Percentiles rank a stretch among this genome's conserved stretches.
These are phyloP conservation scores for Vitis riparia DNA, from an alignment of 164 flowering plant genomes.

Conservation along the genomic window DNA sequence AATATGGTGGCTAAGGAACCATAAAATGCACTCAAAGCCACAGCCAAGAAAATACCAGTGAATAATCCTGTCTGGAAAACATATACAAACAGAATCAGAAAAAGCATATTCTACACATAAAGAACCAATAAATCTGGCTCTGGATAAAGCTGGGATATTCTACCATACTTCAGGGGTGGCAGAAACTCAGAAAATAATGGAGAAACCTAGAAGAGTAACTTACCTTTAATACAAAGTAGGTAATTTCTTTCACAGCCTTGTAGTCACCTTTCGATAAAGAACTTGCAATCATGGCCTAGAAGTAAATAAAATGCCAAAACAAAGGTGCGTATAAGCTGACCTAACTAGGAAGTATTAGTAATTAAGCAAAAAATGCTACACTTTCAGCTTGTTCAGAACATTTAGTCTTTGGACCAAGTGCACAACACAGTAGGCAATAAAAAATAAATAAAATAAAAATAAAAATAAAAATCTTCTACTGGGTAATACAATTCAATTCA, in stretches of 20 bases:
- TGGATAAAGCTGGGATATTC: background rate
- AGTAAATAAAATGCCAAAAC: background rate
- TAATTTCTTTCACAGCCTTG: conserved; percentile 56
- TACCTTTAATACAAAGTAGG: conserved; percentile 70
- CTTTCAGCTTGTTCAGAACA: too few species aligned
- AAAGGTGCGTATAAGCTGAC: background rate
- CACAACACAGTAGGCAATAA: too few species aligned
- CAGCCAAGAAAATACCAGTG: conserved; percentile 67
- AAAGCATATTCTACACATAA: conserved; percentile 4
- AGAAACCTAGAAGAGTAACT: conserved; percentile 4
- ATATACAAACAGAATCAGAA: conserved; percentile 9
- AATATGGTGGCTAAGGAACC: conserved; percentile 66
- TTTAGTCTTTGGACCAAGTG: too few species aligned
- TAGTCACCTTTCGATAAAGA: conserved; percentile 70
- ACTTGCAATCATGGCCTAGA: conserved; percentile 82
- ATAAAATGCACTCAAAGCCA: conserved; percentile 59
- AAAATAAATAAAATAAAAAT: too few species aligned
- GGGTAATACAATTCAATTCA: too few species aligned
- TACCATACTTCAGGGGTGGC: background rate
- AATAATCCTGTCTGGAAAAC: conserved; percentile 66
- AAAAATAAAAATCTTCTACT: too few species aligned
- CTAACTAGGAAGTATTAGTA: too few species aligned
- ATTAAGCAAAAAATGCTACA: too few species aligned
- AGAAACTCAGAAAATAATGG: background rate
- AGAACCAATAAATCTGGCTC: background rate